Evolutionary conservation across 1,284 basidiomycete genomes (phyloP), one percentile per base, ranked within the genome.

Genomic region (Stygiomarasmius scandens): DNA sequence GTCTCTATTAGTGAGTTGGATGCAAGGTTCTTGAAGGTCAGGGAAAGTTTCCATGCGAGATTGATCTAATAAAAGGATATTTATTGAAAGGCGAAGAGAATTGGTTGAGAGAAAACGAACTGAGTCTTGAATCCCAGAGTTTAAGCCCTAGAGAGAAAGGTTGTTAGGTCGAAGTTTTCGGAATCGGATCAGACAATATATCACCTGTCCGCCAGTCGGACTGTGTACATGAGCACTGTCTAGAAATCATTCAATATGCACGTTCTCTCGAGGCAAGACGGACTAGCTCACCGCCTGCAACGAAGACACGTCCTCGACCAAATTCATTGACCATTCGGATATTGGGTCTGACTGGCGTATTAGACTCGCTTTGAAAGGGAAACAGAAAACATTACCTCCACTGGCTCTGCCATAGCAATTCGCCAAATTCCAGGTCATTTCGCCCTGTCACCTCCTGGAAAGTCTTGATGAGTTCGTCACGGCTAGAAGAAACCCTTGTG

Each of bases 1-100:
- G 74, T 69, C 2, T 69, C 64, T 1, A 79, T 68, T 16, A 79
- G 67, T 1, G 65, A 60, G 0, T 43, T 20, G 0, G 70, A 62
- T 3, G 77, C 64, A 25, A 71, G 59, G 2, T 67, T 67, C 29
- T 74, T 74, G 29, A 69, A 54, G 25, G 75, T 75, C 8, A 77
- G 61, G 4, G 74, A 67, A 23, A 79, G 54, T 49, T 80, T 79
- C 78, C 77, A 80, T 0, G 64, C 71, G 2, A 79, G 62, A 55
- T 79, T 80, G 53, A 73, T 66, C 73, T 73, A 25, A 38, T 46
- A 23, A 44, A 32, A 32, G 19, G n/a, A 8, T 3, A 27, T 5
- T 45, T 16, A 24, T n/a, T 34, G 32, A 8, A 2, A 19, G 14
- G 16, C 16, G 27, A 11, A 25, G 19, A 48, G 27, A 19, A 20